Conservation (phyloP, 495 filamentous ascomycete species). For the Rostrohypoxylon terebratum region DNA sequence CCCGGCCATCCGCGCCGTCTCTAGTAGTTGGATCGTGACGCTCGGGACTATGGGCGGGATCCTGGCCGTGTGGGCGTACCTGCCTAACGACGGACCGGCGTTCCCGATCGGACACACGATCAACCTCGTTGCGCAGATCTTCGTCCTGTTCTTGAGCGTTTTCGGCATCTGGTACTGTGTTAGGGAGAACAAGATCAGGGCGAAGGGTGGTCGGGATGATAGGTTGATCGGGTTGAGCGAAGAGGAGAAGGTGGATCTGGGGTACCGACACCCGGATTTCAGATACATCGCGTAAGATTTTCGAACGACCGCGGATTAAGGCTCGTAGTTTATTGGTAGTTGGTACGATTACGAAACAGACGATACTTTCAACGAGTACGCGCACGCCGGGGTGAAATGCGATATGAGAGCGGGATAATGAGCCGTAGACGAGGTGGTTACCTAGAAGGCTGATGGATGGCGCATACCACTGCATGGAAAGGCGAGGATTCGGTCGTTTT, state of each 20-base stretch:
- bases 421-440: not conserved
- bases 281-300: conserved; percentile 57
- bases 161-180: conserved; percentile 65
- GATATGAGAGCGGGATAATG: not conserved
- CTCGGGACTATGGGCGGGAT: conserved; percentile 68
- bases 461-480: not conserved
- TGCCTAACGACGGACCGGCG: conserved; percentile 59
- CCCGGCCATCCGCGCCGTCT: conserved; percentile 67
- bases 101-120: conserved; percentile 69
- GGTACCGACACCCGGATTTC: conserved; percentile 66
- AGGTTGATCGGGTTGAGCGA: conserved; percentile 64
- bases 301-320: not conserved
- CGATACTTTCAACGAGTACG: not conserved
- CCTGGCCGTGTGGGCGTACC: conserved; percentile 68
- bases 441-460: not conserved
- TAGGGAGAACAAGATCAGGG: conserved; percentile 65
- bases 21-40: conserved; percentile 64
- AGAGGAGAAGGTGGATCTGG: conserved; percentile 60
- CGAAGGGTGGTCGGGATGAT: conserved; percentile 62
- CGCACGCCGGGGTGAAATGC: not conserved
- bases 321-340: not conserved
- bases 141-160: conserved; percentile 54
- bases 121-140: conserved; percentile 65
- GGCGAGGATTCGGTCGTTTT: conserved; percentile 14
- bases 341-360: not conserved